Base-by-base conservation (phyloP, 78 protist genomes). In the Emiliania huxleyi region DNA sequence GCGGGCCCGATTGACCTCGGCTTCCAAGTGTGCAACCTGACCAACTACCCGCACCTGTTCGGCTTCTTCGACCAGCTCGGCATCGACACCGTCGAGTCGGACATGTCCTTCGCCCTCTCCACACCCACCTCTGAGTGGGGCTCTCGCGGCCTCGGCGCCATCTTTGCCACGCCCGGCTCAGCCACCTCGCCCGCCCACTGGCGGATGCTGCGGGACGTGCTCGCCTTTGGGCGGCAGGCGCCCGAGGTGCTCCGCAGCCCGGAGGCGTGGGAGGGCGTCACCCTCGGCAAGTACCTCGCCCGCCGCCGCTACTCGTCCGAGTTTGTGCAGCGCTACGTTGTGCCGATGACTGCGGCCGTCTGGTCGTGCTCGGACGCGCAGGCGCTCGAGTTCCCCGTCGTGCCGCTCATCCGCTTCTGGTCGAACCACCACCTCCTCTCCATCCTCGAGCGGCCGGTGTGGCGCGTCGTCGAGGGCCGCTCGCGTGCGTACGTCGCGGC, bases 21-120 rank as follows among this genome's bases (percentile, higher is more conserved):
- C 75, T 91, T 91, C 77, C 93, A 91, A 55, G 93, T 91, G 40
- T 91, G 55, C 93, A 91, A 91, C 79, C 45, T 52, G 43, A 25
- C 83, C 29, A 91, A 48, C 88, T 91, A 91, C 45, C 88, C 88
- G 33, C 90, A 55, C 75, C 87, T 91, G 37, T 45, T 35, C 48
- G 40, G 46, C 19, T 43, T 91, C 69, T 84, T 91, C 69, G 69
- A 55, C 37, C 49, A 23, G 55, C 90, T 79, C 37, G 75, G 79
- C 38, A 62, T 91, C 4, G 90, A 77, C 43, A 79, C 69, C 26
- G 77, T n/a, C 38, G 42, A 49, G 90, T 44, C 73, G 26, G 93
- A 91, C 93, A 91, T 91, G 93, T n/a, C 49, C 62, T 55, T 91
- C 43, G 0, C 93, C 2, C 84, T 90, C 43, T 90, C 92, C 1